Conservation (phyloP, 768 basidiomycete species). For the Suillus occidentalis region DNA sequence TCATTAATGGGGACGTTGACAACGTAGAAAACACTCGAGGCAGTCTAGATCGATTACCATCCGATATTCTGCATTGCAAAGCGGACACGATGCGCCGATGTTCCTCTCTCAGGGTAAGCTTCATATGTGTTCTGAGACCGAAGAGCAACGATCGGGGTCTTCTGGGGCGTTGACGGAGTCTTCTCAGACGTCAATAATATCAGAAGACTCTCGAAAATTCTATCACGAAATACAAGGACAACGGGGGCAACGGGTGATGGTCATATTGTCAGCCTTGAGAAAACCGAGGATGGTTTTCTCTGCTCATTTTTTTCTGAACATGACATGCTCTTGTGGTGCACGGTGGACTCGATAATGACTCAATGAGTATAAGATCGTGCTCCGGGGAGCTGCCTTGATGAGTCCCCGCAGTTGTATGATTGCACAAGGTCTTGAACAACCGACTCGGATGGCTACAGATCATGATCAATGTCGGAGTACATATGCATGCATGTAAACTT, state of each 20-base stretch:
- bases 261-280: too few species aligned
- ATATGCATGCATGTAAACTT: not conserved
- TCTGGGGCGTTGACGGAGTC: not conserved
- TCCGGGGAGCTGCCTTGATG: not conserved
- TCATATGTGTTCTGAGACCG: not conserved
- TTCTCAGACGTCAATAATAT: not conserved
- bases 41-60: not conserved
- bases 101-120: not conserved
- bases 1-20: not conserved
- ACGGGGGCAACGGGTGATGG: too few species aligned
- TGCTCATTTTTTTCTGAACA: not conserved
- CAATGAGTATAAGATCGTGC: not conserved
- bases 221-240: too few species aligned
- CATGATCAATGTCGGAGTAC: not conserved
- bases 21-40: not conserved
- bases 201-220: not conserved
- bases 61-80: not conserved
- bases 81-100: not conserved
- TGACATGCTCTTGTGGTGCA: constrained; percentile 47
- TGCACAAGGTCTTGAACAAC: not conserved
- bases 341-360: not conserved
- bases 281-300: not conserved
- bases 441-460: not conserved
- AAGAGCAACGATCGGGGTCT: not conserved
- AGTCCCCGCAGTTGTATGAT: not conserved